These are phyloP conservation scores for Ogataea minuta DNA, from an alignment of 805 yeast species.

Conservation along the genomic window DNA sequence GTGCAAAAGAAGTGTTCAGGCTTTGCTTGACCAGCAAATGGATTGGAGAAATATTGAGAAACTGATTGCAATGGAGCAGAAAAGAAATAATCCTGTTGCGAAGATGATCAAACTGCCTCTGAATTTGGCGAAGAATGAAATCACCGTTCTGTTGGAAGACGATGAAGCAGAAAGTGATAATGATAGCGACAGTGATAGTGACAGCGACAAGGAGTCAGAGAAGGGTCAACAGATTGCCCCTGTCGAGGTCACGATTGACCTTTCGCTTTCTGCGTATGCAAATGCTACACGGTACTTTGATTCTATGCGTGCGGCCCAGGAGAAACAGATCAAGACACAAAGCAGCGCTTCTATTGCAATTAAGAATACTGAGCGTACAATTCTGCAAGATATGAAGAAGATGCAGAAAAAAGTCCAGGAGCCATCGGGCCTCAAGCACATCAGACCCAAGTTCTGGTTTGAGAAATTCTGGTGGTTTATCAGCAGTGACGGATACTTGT, in stretches of 20 bases:
- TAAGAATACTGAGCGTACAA: constrained; percentile 76
- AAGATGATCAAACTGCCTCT: constrained; percentile 61
- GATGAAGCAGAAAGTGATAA: constrained; percentile 37
- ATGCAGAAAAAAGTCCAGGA: constrained; percentile 57
- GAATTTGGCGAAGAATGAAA: constrained; percentile 64
- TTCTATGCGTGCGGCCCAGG: constrained; percentile 68
- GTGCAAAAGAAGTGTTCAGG: constrained; percentile 65
- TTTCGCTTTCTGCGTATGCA: constrained; percentile 76
- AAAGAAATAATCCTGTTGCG: constrained; percentile 64
- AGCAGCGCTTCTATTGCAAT: constrained; percentile 74
- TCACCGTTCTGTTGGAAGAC: constrained; percentile 55
- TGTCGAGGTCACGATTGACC: constrained; percentile 62
- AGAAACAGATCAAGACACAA: constrained; percentile 78
- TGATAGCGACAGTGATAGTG: constrained; percentile 30
- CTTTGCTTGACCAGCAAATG: constrained; percentile 75
- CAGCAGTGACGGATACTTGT: constrained; percentile 83
- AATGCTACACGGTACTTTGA: constrained; percentile 83
- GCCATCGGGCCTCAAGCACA: constrained; percentile 46
- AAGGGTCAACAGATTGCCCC: constrained; percentile 14
- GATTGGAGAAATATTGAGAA: constrained; percentile 92
- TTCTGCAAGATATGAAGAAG: constrained; percentile 66
- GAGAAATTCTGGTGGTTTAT: constrained; percentile 94
- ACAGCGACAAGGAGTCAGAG: constrained; percentile 29
- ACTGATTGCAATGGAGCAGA: constrained; percentile 65
- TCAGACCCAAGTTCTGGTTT: constrained; percentile 81